A percentile compares a stretch with the other conserved stretches of the same genome.
phyloP scores from a whole-genome alignment of 352 stramenopile species.

The Peronospora tabacina region DNA sequence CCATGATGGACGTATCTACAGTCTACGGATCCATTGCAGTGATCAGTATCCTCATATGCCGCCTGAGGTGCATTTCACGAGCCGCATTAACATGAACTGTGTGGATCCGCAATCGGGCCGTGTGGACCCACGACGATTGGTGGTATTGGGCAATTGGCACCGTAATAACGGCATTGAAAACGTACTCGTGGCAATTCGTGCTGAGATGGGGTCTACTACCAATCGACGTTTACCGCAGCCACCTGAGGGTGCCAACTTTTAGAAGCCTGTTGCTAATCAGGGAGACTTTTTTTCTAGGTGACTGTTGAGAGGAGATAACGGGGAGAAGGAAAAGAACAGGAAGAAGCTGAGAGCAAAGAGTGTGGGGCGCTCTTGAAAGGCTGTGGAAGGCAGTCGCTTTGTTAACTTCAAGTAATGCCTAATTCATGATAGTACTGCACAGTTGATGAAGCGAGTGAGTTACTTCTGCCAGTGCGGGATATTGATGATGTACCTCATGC shows the following conservation, averaged over 20 bases:
- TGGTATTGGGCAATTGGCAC: conserved; percentile 70
- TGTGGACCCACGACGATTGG: conserved; percentile 69
- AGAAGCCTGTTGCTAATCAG: conserved; percentile 33
- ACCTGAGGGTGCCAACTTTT: conserved; percentile 88
- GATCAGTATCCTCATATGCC: conserved; percentile 92
- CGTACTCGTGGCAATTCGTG: conserved; percentile 83
- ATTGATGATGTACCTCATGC: not conserved
- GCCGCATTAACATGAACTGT: conserved; percentile 96
- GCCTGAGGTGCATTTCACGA: conserved; percentile 93
- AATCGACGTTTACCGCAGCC: conserved; percentile 89
- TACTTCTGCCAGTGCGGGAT: not conserved
- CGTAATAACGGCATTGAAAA: conserved; percentile 87
- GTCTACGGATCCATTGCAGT: conserved; percentile 90
- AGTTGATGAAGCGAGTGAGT: conserved; percentile 4
- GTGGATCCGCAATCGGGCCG: conserved; percentile 87
- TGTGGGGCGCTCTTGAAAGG: conserved; percentile 4
- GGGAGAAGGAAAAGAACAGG: conserved; percentile 4
- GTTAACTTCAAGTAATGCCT: conserved; percentile 23
- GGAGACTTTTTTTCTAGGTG: conserved; percentile 5
- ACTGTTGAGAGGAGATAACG: conserved; percentile 9
- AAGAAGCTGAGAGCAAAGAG: conserved; percentile 3
- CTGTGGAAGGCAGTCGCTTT: conserved; percentile 3
- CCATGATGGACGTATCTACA: conserved; percentile 95
- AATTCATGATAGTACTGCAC: conserved; percentile 33
- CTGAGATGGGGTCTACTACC: conserved; percentile 82